Evolutionary conservation across 441 rosid genomes (phyloP).

Genomic region (Bruguiera hainesii): DNA sequence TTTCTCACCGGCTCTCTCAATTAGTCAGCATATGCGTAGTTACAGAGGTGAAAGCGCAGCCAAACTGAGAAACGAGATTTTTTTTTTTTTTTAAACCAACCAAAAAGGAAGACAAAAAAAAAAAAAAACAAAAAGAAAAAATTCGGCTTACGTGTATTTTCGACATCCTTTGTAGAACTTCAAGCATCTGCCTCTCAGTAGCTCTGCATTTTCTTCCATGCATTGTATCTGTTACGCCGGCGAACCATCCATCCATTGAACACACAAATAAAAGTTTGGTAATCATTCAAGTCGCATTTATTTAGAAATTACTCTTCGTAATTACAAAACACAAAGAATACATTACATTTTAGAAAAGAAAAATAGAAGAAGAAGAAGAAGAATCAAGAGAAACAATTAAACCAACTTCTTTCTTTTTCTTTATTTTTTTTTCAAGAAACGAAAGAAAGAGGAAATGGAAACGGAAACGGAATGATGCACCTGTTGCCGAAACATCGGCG

Average conservation of each 20-base stretch:
- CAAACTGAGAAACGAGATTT: not conserved
- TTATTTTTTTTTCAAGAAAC: too few relatives aligned
- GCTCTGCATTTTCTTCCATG: conserved; percentile 87
- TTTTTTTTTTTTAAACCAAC: not conserved
- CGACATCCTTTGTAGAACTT: conserved; percentile 94
- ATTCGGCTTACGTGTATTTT: conserved; percentile 75
- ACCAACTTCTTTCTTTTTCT: too few relatives aligned
- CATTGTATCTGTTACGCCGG: conserved; percentile 53
- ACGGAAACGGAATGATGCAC: conserved; percentile 34
- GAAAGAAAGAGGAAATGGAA: conserved; percentile 3
- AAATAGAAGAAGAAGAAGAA: too few relatives aligned
- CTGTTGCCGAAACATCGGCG: conserved; percentile 99
- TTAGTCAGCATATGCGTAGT: too few relatives aligned
- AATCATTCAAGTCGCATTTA: too few relatives aligned
- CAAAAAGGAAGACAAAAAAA: not conserved
- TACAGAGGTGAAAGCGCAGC: too few relatives aligned
- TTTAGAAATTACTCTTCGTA: too few relatives aligned
- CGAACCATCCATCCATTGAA: not conserved
- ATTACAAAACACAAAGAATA: too few relatives aligned
- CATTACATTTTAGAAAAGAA: too few relatives aligned
- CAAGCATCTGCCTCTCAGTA: conserved; percentile 76
- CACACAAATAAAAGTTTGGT: not conserved
- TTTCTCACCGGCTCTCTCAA: too few relatives aligned
- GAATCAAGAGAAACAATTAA: too few relatives aligned
- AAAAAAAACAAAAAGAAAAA: not conserved